Percentiles rank a stretch among this genome's conserved stretches.
Evolutionary conservation across 2,329 filamentous ascomycete genomes (phyloP).

Genomic region (Ophiosphaerella korrae): DNA sequence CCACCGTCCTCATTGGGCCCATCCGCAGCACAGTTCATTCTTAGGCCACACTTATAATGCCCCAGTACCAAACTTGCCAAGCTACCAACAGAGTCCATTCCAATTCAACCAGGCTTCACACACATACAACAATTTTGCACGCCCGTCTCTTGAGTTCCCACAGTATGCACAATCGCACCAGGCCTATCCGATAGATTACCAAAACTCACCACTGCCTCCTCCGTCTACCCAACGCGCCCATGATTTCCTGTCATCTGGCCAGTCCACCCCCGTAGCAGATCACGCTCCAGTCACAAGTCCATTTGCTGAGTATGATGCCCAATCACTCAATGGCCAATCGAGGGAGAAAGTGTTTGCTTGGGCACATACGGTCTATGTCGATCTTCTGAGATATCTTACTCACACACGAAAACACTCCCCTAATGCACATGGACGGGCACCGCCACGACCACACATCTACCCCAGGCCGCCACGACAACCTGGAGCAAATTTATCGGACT

Average conservation of each 20-base stretch:
- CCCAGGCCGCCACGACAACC: constrained; percentile 66
- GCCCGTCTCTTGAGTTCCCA: constrained; percentile 30
- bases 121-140: constrained; percentile 26
- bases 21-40: constrained; percentile 37
- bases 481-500: constrained; percentile 54
- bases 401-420: constrained; percentile 51
- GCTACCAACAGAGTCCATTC: constrained; percentile 33
- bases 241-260: constrained; percentile 37
- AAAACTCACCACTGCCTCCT: constrained; percentile 24
- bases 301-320: constrained; percentile 46
- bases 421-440: constrained; percentile 49
- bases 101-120: constrained; percentile 32
- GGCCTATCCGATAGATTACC: constrained; percentile 34
- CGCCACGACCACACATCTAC: constrained; percentile 62
- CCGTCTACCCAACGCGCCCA: constrained; percentile 29
- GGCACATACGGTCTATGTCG: constrained; percentile 55
- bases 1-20: constrained; percentile 38
- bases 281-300: constrained; percentile 23
- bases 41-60: constrained; percentile 34
- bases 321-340: constrained; percentile 50
- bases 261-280: constrained; percentile 34
- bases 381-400: constrained; percentile 55
- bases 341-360: constrained; percentile 54
- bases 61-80: constrained; percentile 27
- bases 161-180: constrained; percentile 32